Evolutionary conservation across 192 early-diverging fungal species (phyloP), one percentile per base, ranked within the genome.

Genomic region (Globomyces pollinis-pini): DNA sequence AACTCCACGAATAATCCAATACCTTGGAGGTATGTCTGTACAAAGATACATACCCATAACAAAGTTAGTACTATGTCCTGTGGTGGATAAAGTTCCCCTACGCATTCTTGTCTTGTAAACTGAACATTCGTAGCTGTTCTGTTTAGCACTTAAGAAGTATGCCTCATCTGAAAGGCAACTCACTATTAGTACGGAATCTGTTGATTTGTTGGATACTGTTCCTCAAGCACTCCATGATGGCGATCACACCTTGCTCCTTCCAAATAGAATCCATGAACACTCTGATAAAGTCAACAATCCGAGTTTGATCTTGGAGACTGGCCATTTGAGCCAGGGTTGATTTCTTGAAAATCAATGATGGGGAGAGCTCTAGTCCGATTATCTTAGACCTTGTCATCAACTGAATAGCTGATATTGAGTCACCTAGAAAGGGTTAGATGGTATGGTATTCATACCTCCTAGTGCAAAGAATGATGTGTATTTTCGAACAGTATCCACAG

Each of bases 211-310:
- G 75, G 74, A 38, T 68, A 51, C 16, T 70, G 74, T 52, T 82
- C 80, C 2, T 63, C 77, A 56, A 82, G 70, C 18, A 75, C 72
- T 38, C 73, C 67, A 38, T 64, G 53, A 39, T 72, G 29, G 54
- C 72, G 66, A 49, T 82, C 78, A 77, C 80, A 82, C 33, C 80
- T 60, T 15, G 80, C 80, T 3, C 80, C 80, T 59, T 82, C 80
- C 59, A 82, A 50, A 45, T 73, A 82, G 29, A 82, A 36, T 8
- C 80, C 80, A 56, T 72, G n/a, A n/a, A n/a, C n/a, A n/a, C n/a
- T n/a, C n/a, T n/a, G n/a, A n/a, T n/a, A n/a, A n/a, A n/a, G n/a
- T n/a, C n/a, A n/a, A n/a, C n/a, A n/a, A n/a, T n/a, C n/a, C n/a
- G n/a, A n/a, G n/a, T n/a, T n/a, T n/a, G n/a, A n/a, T n/a, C n/a